Conservation (phyloP, 169 alveolate species). For the Plasmodium coatneyi region DNA sequence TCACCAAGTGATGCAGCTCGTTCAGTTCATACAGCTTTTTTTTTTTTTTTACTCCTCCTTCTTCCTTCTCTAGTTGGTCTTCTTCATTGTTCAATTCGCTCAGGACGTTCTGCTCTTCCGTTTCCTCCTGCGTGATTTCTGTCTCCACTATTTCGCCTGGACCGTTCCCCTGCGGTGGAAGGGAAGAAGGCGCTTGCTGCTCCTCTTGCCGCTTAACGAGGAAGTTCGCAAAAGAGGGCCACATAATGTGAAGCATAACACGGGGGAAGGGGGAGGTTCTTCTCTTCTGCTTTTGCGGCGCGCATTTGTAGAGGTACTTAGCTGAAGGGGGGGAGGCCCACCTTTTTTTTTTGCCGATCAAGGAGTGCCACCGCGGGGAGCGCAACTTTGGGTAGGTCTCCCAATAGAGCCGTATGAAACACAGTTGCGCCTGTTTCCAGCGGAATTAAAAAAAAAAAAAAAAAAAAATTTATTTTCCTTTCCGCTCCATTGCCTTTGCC, state of each 20-base stretch:
- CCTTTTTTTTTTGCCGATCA: background rate
- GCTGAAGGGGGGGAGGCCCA: background rate
- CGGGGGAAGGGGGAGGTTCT: background rate
- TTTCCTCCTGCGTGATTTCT: background rate
- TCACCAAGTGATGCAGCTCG: constrained; percentile 23
- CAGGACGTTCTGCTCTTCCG: background rate
- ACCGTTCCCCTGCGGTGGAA: background rate
- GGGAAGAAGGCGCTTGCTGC: background rate
- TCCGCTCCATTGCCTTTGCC: background rate
- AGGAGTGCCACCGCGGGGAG: background rate
- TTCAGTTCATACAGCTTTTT: constrained; percentile 19
- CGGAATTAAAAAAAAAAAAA: background rate
- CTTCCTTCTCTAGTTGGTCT: background rate
- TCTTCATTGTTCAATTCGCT: background rate
- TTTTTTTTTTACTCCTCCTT: background rate
- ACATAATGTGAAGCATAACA: background rate
- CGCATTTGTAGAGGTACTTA: background rate
- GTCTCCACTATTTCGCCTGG: constrained; percentile 16
- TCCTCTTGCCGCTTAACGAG: background rate
- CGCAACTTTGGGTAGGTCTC: background rate
- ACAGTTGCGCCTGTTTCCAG: background rate
- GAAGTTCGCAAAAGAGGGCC: background rate
- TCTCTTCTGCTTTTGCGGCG: background rate
- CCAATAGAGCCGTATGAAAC: background rate
- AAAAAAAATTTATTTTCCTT: background rate